Conservation (phyloP, 2,329 filamentous ascomycete genomes). For the Paecilomyces sp. region DNA sequence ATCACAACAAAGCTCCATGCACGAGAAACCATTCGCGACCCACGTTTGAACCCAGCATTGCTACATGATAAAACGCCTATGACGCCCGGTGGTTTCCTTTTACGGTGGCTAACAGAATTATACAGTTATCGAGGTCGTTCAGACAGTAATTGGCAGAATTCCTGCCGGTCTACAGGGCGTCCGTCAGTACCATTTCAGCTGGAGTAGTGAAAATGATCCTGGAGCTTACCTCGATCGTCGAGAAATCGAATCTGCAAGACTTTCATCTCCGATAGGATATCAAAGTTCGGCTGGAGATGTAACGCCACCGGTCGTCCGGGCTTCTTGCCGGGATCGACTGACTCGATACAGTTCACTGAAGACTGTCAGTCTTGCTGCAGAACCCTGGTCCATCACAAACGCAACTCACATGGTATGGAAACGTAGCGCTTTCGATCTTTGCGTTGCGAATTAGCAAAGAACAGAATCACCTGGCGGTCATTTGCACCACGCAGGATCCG, state of each 20-base stretch:
- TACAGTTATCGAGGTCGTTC: background rate
- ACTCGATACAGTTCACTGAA: constrained; percentile 32
- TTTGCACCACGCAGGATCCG: constrained; percentile 30
- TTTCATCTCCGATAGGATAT: constrained; percentile 33
- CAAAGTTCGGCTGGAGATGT: constrained; percentile 33
- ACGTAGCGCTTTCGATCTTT: constrained; percentile 34
- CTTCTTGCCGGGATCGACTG: constrained; percentile 32
- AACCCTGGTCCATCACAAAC: background rate
- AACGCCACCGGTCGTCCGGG: constrained; percentile 28
- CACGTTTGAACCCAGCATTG: background rate
- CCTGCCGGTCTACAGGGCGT: constrained; percentile 17
- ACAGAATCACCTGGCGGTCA: constrained; percentile 28
- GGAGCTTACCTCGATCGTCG: constrained; percentile 28
- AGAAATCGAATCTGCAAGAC: constrained; percentile 31
- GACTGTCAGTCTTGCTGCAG: constrained; percentile 2
- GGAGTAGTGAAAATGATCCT: background rate
- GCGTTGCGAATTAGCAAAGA: constrained; percentile 37
- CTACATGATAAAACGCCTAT: background rate
- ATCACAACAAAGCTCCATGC: background rate
- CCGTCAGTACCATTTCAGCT: background rate
- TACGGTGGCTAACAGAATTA: background rate
- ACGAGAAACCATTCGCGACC: background rate
- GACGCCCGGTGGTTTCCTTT: background rate
- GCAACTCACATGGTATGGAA: constrained; percentile 27
- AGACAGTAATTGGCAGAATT: constrained; percentile 16